These are phyloP conservation scores for Komagataella pseudopastoris DNA, from an alignment of 805 yeast genomes.

Conservation along the genomic window DNA sequence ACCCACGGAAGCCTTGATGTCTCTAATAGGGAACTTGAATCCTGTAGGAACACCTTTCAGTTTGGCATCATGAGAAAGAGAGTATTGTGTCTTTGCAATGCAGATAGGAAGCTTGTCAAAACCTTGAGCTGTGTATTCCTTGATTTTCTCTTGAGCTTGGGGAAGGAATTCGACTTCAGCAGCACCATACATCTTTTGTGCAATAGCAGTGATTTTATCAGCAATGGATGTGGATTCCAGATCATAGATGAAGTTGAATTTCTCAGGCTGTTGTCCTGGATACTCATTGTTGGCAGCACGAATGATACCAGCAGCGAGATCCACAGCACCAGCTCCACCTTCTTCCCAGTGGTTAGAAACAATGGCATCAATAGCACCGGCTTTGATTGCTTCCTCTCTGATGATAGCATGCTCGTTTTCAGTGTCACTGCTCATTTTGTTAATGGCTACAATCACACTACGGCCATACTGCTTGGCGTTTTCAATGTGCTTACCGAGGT, in stretches of 20 bases:
- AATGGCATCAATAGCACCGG: slow-evolving; percentile 92
- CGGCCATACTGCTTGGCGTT: slow-evolving; percentile 77
- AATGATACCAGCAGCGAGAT: slow-evolving; percentile 73
- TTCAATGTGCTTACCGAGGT: slow-evolving; percentile 79
- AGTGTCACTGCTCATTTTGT: slow-evolving; percentile 75
- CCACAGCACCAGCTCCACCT: slow-evolving; percentile 87
- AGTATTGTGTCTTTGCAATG: slow-evolving; percentile 95
- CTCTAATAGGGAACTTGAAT: slow-evolving; percentile 87
- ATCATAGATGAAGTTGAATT: slow-evolving; percentile 43
- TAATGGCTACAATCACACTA: slow-evolving; percentile 92
- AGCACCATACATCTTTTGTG: slow-evolving; percentile 89
- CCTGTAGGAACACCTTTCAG: slow-evolving; percentile 94
- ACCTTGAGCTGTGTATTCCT: slow-evolving; percentile 74
- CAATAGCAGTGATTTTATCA: slow-evolving; percentile 67
- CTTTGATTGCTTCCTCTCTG: slow-evolving; percentile 64
- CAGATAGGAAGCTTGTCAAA: slow-evolving; percentile 87
- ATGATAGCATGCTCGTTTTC: slow-evolving; percentile 69
- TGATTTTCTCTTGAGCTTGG: slow-evolving; percentile 70
- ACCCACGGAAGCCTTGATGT: slow-evolving; percentile 87
- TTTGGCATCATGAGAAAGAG: slow-evolving; percentile 85
- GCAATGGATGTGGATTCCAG: slow-evolving; percentile 56
- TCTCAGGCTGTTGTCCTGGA: slow-evolving; percentile 19
- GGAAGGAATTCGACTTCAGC: slow-evolving; percentile 69
- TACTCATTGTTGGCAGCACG: slow-evolving; percentile 41
- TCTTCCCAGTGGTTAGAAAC: slow-evolving; percentile 90